Base-by-base conservation (phyloP, 331 rosid species). In the Acacia pycnantha region DNA sequence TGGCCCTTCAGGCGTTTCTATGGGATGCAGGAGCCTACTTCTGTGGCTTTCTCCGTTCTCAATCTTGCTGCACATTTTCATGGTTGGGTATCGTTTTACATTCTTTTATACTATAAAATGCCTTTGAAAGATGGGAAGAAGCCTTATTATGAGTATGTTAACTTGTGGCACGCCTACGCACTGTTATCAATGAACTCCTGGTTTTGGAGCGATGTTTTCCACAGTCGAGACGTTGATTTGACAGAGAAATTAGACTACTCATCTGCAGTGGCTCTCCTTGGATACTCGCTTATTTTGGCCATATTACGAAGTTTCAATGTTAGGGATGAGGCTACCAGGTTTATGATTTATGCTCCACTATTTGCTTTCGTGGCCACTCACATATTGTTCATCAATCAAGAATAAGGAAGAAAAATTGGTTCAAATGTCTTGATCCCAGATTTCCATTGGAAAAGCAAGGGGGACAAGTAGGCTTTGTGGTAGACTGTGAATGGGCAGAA, bases 401-500 rank as follows among this genome's bases (percentile, higher is more conserved):
- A n/a, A n/a, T n/a, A n/a, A n/a, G n/a, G n/a, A n/a, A n/a, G n/a
- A n/a, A n/a, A n/a, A n/a, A n/a, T n/a, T n/a, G n/a, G n/a, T n/a
- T n/a, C n/a, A n/a, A n/a, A n/a, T n/a, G n/a, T n/a, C n/a, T n/a
- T n/a, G n/a, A n/a, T n/a, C n/a, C n/a, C n/a, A n/a, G 35, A 72
- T 76, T 50, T 83, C 40, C 86, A 93, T n/a, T n/a, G 98, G 94
- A 89, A 48, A 89, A 80, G 79, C 98, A 93, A 89, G 91, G 93
- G 77, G 98, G 98, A 11, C 93, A 89, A 83, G 77, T 95, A 53
- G 98, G 98, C 79, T 64, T 90, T 46, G 88, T 87, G 15, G 83
- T 90, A 79, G 98, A 95, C 85, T 91, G 98, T 79, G 98, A 95
- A 90, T 93, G 98, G 98, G 89, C 98, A 27, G 98, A 95, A 86